Evolutionary conservation across 768 basidiomycete species (phyloP).

Genomic region (Astraeus odoratus): DNA sequence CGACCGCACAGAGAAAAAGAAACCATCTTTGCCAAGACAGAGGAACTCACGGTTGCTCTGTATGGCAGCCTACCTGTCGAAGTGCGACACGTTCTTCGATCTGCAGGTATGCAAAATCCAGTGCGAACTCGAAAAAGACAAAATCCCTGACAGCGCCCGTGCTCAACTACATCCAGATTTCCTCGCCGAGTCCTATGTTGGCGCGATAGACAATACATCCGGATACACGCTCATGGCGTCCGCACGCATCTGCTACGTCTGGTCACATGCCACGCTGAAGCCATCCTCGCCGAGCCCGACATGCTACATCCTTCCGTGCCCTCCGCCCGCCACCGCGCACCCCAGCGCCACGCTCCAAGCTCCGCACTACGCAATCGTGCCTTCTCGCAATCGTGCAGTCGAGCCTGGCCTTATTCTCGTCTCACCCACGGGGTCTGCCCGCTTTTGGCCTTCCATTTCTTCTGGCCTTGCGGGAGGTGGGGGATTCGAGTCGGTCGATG

Average conservation of each 20-base stretch:
- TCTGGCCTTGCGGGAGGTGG: conserved; percentile 79
- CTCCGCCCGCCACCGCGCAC: conserved; percentile 35
- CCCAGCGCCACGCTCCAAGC: conserved; percentile 47
- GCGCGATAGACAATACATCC: conserved; percentile 62
- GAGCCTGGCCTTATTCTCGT: conserved; percentile 87
- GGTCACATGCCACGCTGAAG: conserved; percentile 72
- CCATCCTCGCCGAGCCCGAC: conserved; percentile 53
- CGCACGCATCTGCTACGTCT: conserved; percentile 70
- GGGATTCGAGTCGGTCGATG: conserved; percentile 43
- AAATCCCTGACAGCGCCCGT: background rate
- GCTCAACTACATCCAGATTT: conserved; percentile 42
- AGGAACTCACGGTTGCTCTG: conserved; percentile 59
- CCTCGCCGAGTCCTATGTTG: conserved; percentile 57
- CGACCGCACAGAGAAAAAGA: conserved; percentile 26
- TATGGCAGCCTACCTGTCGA: conserved; percentile 68
- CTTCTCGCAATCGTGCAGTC: conserved; percentile 39
- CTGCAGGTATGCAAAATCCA: conserved; percentile 43
- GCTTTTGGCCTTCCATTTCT: conserved; percentile 86
- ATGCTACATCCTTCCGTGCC: conserved; percentile 78
- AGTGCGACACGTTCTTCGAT: conserved; percentile 63
- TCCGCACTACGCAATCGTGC: conserved; percentile 49
- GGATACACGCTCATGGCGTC: conserved; percentile 73
- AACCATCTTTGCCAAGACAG: conserved; percentile 60
- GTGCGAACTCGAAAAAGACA: too few species aligned
- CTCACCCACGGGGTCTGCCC: conserved; percentile 60